Percentiles rank a stretch among this genome's conserved stretches.
phyloP scores from a whole-genome alignment of 2,329 filamentous ascomycete genomes.

The Sporothrix inflata region DNA sequence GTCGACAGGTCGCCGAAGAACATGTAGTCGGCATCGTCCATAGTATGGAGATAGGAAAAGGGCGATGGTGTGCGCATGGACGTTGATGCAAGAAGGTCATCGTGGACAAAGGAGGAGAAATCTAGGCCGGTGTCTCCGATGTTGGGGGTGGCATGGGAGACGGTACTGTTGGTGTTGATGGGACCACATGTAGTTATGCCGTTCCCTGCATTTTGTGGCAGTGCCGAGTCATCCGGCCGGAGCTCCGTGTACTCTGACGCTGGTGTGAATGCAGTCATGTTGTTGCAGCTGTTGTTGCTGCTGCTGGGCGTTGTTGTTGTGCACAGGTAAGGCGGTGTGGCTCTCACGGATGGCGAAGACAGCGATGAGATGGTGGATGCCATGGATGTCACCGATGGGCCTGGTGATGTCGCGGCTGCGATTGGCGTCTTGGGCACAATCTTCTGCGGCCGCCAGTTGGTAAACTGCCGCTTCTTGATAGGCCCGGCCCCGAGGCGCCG shows the following conservation, averaged over 20 bases:
- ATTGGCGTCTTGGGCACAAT: constrained; percentile 10
- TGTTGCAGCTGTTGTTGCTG: neutral
- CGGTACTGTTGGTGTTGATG: neutral
- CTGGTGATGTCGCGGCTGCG: neutral
- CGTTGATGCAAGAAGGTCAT: neutral
- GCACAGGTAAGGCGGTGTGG: neutral
- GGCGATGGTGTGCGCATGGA: neutral
- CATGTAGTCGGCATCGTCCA: neutral
- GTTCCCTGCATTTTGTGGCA: neutral
- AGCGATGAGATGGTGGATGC: neutral
- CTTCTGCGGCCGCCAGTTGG: constrained; percentile 22
- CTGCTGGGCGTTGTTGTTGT: neutral
- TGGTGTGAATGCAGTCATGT: neutral
- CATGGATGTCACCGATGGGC: neutral
- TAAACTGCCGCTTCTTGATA: constrained; percentile 24
- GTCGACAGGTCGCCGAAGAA: constrained; percentile 4
- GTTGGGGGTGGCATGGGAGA: neutral
- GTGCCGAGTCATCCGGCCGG: neutral
- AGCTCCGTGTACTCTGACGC: neutral
- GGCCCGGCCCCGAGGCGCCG: constrained; percentile 21
- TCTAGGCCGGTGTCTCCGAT: neutral
- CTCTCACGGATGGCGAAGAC: neutral
- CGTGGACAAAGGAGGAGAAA: neutral
- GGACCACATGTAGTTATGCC: neutral
- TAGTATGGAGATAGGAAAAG: neutral